Percentiles rank a stretch among this genome's conserved stretches.
Evolutionary conservation across 164 flowering plant genomes (phyloP).

Genomic region (Nelumbo lutea): DNA sequence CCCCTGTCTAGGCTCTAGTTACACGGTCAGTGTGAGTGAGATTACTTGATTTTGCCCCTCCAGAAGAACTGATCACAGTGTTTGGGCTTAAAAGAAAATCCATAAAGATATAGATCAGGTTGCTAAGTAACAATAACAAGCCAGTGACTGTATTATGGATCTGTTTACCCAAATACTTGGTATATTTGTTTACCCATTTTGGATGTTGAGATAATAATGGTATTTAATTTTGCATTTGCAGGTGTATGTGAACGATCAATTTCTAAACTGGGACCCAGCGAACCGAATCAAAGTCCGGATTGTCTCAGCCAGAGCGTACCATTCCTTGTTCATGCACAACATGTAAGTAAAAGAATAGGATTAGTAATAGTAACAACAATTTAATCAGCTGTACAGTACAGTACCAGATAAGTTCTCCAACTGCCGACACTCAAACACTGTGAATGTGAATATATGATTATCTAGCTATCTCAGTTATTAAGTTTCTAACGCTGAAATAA

Average conservation of each 20-base stretch:
- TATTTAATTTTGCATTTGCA: constrained; percentile 17
- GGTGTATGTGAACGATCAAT: constrained; percentile 98
- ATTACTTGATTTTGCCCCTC: no score
- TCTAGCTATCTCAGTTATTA: neutral
- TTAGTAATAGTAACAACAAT: neutral
- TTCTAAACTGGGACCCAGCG: constrained; percentile 97
- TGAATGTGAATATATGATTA: neutral
- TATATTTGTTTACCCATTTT: no score
- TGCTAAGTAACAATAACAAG: no score
- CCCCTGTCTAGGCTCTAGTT: no score
- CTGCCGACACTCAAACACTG: constrained; percentile 9
- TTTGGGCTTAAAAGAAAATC: no score
- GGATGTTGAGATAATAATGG: no score
- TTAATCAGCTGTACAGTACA: constrained; percentile 8
- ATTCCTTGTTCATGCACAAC: constrained; percentile 99
- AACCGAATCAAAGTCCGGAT: constrained; percentile 89
- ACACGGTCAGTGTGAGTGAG: no score
- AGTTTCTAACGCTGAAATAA: neutral
- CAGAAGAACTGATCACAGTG: no score
- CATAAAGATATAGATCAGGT: no score
- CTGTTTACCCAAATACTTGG: no score
- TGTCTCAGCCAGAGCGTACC: constrained; percentile 97
- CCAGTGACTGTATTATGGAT: no score
- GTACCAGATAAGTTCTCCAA: constrained; percentile 46
- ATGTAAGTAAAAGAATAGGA: constrained; percentile 56